Percentiles rank a stretch among this genome's conserved stretches.
Conservation (phyloP, 1,284 basidiomycete genomes). For the Pseudozyma pruni region DNA sequence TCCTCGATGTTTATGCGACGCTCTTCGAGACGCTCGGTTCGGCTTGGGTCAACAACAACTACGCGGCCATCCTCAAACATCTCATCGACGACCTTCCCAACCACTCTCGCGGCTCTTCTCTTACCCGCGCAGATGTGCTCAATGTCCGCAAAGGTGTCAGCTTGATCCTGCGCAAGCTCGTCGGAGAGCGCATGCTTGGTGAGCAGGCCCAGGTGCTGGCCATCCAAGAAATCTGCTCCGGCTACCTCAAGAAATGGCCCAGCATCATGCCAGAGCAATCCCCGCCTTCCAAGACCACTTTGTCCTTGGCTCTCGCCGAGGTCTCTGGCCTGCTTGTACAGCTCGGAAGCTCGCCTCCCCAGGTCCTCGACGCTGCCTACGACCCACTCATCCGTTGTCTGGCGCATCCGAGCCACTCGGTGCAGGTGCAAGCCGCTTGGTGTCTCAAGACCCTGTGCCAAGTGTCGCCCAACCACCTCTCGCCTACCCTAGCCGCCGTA, state of each 20-base stretch:
- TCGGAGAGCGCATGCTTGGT: conserved; percentile 86
- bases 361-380: conserved; percentile 86
- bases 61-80: conserved; percentile 81
- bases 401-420: conserved; percentile 85
- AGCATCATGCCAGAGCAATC: conserved; percentile 86
- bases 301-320: conserved; percentile 83
- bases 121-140: conserved; percentile 74
- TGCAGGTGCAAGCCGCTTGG: conserved; percentile 86
- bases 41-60: conserved; percentile 84
- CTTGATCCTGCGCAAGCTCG: conserved; percentile 82
- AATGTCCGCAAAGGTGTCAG: conserved; percentile 79
- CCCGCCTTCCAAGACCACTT: conserved; percentile 77
- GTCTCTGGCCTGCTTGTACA: conserved; percentile 85
- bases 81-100: conserved; percentile 76
- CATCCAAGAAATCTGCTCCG: conserved; percentile 82
- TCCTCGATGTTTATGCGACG: conserved; percentile 88
- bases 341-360: conserved; percentile 88
- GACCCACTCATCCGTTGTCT: conserved; percentile 87
- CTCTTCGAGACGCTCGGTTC: conserved; percentile 81
- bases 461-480: conserved; percentile 84
- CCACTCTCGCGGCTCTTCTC: conserved; percentile 45
- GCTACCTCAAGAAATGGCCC: conserved; percentile 90
- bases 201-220: conserved; percentile 89
- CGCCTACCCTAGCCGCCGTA: conserved; percentile 79
- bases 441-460: conserved; percentile 88